A percentile compares a stretch with the other conserved stretches of the same genome.
Evolutionary conservation across 257 asterid genomes (phyloP).

Genomic region (Fraxinus excelsior): DNA sequence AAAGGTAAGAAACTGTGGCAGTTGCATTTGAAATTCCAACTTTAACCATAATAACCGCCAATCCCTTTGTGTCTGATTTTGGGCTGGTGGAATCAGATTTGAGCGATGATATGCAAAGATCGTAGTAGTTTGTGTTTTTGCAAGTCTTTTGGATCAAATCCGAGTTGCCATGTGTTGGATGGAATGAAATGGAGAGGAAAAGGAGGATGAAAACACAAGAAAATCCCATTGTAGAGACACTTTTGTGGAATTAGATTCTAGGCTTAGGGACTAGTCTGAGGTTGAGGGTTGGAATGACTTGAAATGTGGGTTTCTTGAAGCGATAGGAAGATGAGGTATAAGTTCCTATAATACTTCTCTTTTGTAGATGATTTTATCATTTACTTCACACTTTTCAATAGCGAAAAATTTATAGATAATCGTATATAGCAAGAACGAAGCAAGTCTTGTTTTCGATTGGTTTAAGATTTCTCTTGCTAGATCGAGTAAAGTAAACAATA

Average conservation of each 20-base stretch:
- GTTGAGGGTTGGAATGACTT: neutral
- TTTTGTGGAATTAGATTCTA: neutral
- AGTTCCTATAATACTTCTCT: neutral
- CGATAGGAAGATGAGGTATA: neutral
- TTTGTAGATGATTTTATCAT: neutral
- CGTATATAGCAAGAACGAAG: too few species aligned
- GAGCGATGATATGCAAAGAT: slow-evolving; percentile 71
- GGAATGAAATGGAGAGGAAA: slow-evolving; percentile 30
- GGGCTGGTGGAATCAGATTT: slow-evolving; percentile 55
- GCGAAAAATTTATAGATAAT: too few species aligned
- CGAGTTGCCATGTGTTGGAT: slow-evolving; percentile 29
- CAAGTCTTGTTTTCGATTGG: too few species aligned
- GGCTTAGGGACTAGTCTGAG: neutral
- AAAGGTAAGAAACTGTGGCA: slow-evolving; percentile 61
- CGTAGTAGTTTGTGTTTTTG: slow-evolving; percentile 68
- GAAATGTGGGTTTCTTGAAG: neutral
- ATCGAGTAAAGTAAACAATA: too few species aligned
- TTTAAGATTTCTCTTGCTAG: neutral
- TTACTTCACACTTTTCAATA: too few species aligned
- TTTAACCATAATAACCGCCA: slow-evolving; percentile 62
- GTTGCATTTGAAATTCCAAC: slow-evolving; percentile 69
- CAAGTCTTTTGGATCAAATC: slow-evolving; percentile 69
- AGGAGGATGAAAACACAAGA: slow-evolving; percentile 23
- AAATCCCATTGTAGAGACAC: slow-evolving; percentile 18
- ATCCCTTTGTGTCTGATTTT: slow-evolving; percentile 60